These are phyloP conservation scores for Nelumbo lutea DNA, from an alignment of 164 flowering plant genomes.

Conservation along the genomic window DNA sequence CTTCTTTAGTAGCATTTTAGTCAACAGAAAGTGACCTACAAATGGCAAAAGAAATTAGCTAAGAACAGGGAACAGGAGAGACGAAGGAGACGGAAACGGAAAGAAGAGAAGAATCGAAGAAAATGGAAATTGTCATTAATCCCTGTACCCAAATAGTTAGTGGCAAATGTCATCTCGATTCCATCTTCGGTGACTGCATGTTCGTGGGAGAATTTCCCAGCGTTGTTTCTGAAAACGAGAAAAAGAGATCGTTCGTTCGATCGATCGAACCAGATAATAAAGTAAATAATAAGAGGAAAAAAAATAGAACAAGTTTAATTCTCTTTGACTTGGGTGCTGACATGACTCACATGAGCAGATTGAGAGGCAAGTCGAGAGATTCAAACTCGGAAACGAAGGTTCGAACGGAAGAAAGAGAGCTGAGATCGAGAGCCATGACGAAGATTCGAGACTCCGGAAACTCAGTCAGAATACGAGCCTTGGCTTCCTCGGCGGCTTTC, in stretches of 20 bases:
- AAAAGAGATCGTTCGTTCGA: too few relatives aligned
- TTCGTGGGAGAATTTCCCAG: slow-evolving; percentile 75
- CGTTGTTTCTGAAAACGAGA: slow-evolving; percentile 67
- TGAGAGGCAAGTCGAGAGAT: too few relatives aligned
- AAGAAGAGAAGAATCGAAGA: neutral
- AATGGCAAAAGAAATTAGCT: neutral
- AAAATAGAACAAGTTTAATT: neutral
- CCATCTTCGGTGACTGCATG: slow-evolving; percentile 83
- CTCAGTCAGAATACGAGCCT: too few relatives aligned
- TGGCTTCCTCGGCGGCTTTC: too few relatives aligned
- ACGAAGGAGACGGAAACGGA: neutral
- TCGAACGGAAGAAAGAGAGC: too few relatives aligned
- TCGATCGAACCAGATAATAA: neutral
- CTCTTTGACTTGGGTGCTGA: too few relatives aligned
- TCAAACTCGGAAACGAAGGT: too few relatives aligned
- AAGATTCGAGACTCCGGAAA: too few relatives aligned
- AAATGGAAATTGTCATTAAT: neutral
- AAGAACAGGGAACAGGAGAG: neutral
- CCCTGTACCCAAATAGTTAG: slow-evolving; percentile 75
- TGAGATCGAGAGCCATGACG: too few relatives aligned
- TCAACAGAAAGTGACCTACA: slow-evolving; percentile 82
- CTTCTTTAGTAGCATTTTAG: slow-evolving; percentile 62
- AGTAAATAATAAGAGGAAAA: neutral
- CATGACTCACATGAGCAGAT: too few relatives aligned
- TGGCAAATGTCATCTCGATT: slow-evolving; percentile 92